phyloP scores from a whole-genome alignment of 2,329 filamentous ascomycete genomes.

The Penicillium freii region DNA sequence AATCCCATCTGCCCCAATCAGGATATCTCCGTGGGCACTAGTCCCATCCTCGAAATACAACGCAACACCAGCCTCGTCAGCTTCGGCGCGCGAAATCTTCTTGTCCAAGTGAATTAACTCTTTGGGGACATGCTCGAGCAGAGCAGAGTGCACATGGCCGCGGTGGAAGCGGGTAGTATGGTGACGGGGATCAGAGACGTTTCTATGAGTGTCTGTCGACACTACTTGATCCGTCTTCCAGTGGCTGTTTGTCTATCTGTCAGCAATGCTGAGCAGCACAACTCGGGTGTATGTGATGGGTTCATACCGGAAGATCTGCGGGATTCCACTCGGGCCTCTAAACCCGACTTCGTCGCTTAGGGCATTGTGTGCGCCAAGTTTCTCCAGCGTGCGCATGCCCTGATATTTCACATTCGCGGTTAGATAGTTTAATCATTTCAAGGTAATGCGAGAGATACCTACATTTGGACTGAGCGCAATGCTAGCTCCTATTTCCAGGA shows the following conservation, averaged over 20 bases:
- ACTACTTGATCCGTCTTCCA: constrained; percentile 48
- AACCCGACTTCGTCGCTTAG: constrained; percentile 44
- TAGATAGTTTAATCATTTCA: background rate
- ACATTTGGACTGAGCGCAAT: constrained; percentile 48
- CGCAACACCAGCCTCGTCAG: constrained; percentile 31
- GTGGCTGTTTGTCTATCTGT: constrained; percentile 29
- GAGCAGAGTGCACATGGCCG: constrained; percentile 51
- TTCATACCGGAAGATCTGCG: constrained; percentile 48
- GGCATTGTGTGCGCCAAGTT: constrained; percentile 50
- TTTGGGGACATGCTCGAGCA: constrained; percentile 47
- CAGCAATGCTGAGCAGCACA: background rate
- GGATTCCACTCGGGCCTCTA: constrained; percentile 42
- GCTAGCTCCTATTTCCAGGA: constrained; percentile 17
- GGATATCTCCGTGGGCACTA: constrained; percentile 45
- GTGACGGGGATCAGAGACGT: constrained; percentile 38
- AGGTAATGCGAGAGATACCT: background rate
- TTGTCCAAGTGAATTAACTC: constrained; percentile 47
- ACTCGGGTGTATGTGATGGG: background rate
- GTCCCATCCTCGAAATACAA: constrained; percentile 52
- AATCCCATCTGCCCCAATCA: constrained; percentile 56
- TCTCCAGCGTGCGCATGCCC: constrained; percentile 52
- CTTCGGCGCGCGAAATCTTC: constrained; percentile 38
- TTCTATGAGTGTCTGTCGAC: constrained; percentile 38
- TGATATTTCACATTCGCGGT: background rate
- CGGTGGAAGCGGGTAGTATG: constrained; percentile 50